Conservation (phyloP, 2,329 filamentous ascomycete genomes). For the Hymenoscyphus linearis region DNA sequence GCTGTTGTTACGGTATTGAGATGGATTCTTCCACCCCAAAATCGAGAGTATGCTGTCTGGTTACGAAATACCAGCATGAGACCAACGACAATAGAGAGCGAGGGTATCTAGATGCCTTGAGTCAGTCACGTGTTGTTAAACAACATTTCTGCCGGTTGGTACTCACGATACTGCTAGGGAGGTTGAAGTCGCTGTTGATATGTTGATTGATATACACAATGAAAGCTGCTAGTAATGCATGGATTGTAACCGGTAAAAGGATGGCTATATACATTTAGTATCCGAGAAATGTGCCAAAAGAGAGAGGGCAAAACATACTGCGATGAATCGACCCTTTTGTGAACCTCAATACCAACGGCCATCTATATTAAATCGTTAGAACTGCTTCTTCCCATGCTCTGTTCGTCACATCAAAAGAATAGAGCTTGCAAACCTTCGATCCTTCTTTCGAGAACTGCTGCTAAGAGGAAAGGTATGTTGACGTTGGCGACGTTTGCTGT, state of each 20-base stretch:
- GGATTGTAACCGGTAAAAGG: conserved; percentile 49
- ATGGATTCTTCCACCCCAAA: conserved; percentile 56
- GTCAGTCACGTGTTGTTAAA: conserved; percentile 7
- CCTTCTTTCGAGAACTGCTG: conserved; percentile 28
- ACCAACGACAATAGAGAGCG: conserved; percentile 60
- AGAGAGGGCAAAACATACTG: conserved; percentile 16
- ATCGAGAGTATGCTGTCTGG: conserved; percentile 38
- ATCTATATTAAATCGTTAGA: conserved; percentile 36
- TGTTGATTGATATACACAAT: conserved; percentile 53
- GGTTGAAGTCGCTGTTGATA: conserved; percentile 44
- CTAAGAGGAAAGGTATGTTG: conserved; percentile 24
- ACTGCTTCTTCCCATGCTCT: not conserved
- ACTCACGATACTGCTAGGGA: conserved; percentile 52
- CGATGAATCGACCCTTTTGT: conserved; percentile 58
- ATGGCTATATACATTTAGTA: conserved; percentile 38
- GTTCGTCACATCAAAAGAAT: not conserved
- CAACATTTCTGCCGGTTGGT: not conserved
- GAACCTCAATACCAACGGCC: conserved; percentile 59
- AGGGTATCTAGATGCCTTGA: conserved; percentile 43
- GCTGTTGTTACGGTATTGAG: conserved; percentile 52
- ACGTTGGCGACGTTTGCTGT: conserved; percentile 9
- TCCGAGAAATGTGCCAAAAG: not conserved
- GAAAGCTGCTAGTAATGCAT: conserved; percentile 52
- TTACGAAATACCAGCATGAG: conserved; percentile 65
- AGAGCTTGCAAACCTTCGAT: conserved; percentile 22